These are phyloP conservation scores for Mortierella polycephala DNA, from an alignment of 371 early-diverging fungal species.

Conservation along the genomic window DNA sequence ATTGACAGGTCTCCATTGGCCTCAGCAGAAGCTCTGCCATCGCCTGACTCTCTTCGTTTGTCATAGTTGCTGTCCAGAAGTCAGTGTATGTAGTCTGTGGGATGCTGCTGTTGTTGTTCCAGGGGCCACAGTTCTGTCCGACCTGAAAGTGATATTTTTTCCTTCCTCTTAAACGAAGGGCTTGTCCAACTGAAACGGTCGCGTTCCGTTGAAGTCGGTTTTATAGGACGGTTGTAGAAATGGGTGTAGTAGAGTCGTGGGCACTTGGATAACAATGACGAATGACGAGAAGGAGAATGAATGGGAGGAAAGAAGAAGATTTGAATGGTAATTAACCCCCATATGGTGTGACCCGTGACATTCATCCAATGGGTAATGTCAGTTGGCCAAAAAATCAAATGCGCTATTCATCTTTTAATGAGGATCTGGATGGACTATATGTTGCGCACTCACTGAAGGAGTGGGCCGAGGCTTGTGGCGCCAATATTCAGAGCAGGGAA, in stretches of 20 bases:
- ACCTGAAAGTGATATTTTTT: too few relatives aligned
- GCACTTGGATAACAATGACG: too few relatives aligned
- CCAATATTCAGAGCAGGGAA: slow-evolving; percentile 24
- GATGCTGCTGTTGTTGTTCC: slow-evolving; percentile 1
- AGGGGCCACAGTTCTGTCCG: neutral
- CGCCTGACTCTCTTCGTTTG: slow-evolving; percentile 47
- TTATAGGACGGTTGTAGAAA: neutral
- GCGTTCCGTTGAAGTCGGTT: neutral
- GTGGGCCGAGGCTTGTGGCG: slow-evolving; percentile 7
- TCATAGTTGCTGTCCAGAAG: slow-evolving; percentile 10
- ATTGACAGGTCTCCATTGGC: slow-evolving; percentile 55
- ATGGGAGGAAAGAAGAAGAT: neutral
- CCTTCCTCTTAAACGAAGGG: neutral
- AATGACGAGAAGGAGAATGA: neutral
- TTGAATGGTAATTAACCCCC: too few relatives aligned
- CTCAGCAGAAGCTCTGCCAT: slow-evolving; percentile 54
- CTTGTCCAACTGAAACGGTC: neutral
- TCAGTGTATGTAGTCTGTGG: too few relatives aligned
- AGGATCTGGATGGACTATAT: neutral
- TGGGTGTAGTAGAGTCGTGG: neutral
- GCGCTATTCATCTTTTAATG: too few relatives aligned
- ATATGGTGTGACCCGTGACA: too few relatives aligned
- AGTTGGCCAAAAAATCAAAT: too few relatives aligned
- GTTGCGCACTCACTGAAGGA: slow-evolving; percentile 5
- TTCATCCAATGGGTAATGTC: too few relatives aligned